Conservation (phyloP, 345 rosid genomes). For the Populus euphratica region DNA sequence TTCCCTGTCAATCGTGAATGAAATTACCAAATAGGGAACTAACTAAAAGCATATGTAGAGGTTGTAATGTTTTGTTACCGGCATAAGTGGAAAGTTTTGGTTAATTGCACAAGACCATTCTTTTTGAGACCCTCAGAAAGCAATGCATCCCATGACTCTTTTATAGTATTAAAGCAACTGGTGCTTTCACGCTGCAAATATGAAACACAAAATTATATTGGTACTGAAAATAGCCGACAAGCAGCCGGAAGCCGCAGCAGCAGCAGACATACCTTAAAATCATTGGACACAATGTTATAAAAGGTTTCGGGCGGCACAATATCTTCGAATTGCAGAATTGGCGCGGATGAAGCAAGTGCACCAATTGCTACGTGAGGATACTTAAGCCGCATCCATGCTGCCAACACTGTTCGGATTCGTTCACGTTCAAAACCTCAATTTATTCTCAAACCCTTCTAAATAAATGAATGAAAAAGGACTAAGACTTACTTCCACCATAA, state of each 20-base stretch:
- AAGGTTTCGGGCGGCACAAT: slow-evolving; percentile 79
- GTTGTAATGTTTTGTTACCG: slow-evolving; percentile 38
- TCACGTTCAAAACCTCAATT: slow-evolving; percentile 11
- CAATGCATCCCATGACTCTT: slow-evolving; percentile 68
- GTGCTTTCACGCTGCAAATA: slow-evolving; percentile 66
- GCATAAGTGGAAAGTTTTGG: slow-evolving; percentile 65
- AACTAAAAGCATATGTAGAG: background rate
- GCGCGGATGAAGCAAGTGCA: slow-evolving; percentile 91
- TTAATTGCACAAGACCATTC: slow-evolving; percentile 65
- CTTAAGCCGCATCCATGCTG: slow-evolving; percentile 97
- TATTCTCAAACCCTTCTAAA: too few species aligned
- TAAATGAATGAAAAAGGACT: background rate
- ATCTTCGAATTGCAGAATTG: slow-evolving; percentile 91
- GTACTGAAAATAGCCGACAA: too few species aligned
- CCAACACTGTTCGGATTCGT: slow-evolving; percentile 64
- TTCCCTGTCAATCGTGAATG: slow-evolving; percentile 42
- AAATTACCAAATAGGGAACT: background rate
- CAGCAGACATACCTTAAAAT: slow-evolving; percentile 50
- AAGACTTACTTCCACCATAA: slow-evolving; percentile 84
- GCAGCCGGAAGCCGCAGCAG: background rate
- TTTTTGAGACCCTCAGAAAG: slow-evolving; percentile 52
- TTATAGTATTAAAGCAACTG: slow-evolving; percentile 78
- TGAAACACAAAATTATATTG: background rate
- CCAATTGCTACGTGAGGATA: slow-evolving; percentile 89
- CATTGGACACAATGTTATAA: slow-evolving; percentile 78